These are phyloP conservation scores for Chalaropsis ovoidea DNA, from an alignment of 2,329 filamentous ascomycete species.

Conservation along the genomic window DNA sequence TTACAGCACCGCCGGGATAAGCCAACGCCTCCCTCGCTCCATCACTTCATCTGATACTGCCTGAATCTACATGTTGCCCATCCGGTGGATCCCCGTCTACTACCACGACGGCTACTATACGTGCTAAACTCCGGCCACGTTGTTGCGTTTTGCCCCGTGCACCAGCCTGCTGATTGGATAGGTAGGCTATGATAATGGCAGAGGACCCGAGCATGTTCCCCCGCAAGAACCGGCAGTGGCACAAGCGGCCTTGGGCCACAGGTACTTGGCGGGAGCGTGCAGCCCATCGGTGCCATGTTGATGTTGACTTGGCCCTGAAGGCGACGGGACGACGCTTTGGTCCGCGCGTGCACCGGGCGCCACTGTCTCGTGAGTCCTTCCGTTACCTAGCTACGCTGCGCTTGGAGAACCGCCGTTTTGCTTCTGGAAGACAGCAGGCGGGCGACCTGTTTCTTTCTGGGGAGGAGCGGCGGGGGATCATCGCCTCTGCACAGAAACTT, in stretches of 20 bases:
- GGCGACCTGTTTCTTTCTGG: no score
- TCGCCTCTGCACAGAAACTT: no score
- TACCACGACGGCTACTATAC: neutral
- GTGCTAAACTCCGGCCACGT: neutral
- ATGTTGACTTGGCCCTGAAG: neutral
- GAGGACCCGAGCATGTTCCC: neutral
- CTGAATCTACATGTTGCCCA: neutral
- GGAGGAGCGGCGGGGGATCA: no score
- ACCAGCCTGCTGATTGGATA: no score
- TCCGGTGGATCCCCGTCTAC: neutral
- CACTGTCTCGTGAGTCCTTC: no score
- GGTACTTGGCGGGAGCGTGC: neutral
- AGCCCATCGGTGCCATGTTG: neutral
- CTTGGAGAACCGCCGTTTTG: no score
- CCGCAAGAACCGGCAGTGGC: neutral
- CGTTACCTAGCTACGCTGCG: no score
- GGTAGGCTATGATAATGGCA: no score
- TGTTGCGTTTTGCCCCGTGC: neutral
- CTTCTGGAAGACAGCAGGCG: no score
- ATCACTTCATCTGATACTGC: neutral
- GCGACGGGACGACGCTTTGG: neutral
- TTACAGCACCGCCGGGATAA: neutral
- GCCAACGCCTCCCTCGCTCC: no score
- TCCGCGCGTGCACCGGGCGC: no score
- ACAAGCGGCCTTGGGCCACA: neutral